Conservation (phyloP, 2,329 filamentous ascomycete genomes). For the Paraphaeosphaeria sporulosa region DNA sequence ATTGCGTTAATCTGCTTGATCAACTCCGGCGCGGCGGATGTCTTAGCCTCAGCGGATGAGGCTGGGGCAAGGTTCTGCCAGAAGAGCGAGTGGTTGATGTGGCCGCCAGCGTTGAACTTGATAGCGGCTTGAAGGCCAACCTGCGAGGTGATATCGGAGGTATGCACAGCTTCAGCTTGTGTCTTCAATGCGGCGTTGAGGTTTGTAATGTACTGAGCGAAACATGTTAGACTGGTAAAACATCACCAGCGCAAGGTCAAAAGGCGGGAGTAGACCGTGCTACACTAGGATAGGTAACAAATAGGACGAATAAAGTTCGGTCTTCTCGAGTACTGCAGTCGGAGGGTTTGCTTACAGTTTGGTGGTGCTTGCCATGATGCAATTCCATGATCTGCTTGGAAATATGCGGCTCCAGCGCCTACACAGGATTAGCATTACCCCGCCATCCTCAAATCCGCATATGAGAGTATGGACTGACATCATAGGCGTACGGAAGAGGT, state of each 20-base stretch:
- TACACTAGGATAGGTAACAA: too few species aligned
- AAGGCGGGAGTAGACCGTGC: too few species aligned
- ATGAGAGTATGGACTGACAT: conserved; percentile 61
- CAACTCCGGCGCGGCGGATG: conserved; percentile 65
- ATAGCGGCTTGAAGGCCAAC: conserved; percentile 74
- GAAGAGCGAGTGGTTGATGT: conserved; percentile 93
- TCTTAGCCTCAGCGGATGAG: conserved; percentile 63
- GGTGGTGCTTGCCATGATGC: conserved; percentile 81
- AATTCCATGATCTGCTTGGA: conserved; percentile 82
- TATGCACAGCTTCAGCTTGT: conserved; percentile 64
- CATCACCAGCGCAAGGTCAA: too few species aligned
- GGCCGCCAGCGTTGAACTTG: conserved; percentile 89
- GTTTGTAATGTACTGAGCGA: conserved; percentile 69
- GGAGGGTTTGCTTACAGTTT: conserved; percentile 53
- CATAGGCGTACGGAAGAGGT: conserved; percentile 71
- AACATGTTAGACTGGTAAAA: background rate
- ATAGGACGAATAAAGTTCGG: too few species aligned
- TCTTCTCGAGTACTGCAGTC: background rate
- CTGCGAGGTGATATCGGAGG: conserved; percentile 68
- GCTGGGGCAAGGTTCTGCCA: conserved; percentile 82
- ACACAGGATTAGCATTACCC: conserved; percentile 20
- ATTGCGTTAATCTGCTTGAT: conserved; percentile 66
- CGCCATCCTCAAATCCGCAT: background rate
- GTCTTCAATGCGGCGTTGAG: conserved; percentile 72
- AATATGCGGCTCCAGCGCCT: conserved; percentile 78